A percentile compares a stretch with the other conserved stretches of the same genome.
These are phyloP conservation scores for Waltiozyma sp. DNA, from an alignment of 1,139 yeast species.

Conservation along the genomic window DNA sequence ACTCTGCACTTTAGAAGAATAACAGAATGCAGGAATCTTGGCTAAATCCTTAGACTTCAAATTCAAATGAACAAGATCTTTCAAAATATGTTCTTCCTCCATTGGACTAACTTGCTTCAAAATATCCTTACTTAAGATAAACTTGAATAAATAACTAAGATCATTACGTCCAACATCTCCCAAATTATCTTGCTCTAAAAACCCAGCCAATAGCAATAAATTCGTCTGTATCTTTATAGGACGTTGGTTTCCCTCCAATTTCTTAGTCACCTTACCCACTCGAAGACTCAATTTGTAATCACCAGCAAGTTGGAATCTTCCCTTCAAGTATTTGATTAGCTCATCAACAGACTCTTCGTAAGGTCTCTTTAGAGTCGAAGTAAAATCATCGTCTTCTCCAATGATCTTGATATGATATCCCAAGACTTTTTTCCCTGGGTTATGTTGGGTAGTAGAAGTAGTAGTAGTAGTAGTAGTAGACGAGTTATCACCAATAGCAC, in stretches of 20 bases:
- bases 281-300: slow-evolving; percentile 75
- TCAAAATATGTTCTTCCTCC: slow-evolving; percentile 52
- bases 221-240: slow-evolving; percentile 76
- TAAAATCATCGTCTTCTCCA: slow-evolving; percentile 71
- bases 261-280: slow-evolving; percentile 71
- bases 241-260: slow-evolving; percentile 58
- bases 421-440: too few species aligned
- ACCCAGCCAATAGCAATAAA: slow-evolving; percentile 68
- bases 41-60: slow-evolving; percentile 66
- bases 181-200: slow-evolving; percentile 61
- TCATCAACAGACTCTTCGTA: slow-evolving; percentile 71
- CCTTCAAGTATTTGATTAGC: slow-evolving; percentile 52
- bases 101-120: slow-evolving; percentile 58
- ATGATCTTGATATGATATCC: slow-evolving; percentile 49
- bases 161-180: slow-evolving; percentile 82
- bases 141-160: slow-evolving; percentile 74
- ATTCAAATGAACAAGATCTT: slow-evolving; percentile 66
- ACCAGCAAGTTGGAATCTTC: slow-evolving; percentile 66
- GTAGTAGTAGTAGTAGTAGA: too few species aligned
- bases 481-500: too few species aligned
- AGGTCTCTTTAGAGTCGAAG: slow-evolving; percentile 61
- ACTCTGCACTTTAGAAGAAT: slow-evolving; percentile 71
- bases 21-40: slow-evolving; percentile 76
- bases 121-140: slow-evolving; percentile 64
- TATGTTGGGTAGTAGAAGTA: too few species aligned